Evolutionary conservation across 2,329 filamentous ascomycete species (phyloP), one percentile per base, ranked within the genome.

Genomic region (Hypoxylon sp.): DNA sequence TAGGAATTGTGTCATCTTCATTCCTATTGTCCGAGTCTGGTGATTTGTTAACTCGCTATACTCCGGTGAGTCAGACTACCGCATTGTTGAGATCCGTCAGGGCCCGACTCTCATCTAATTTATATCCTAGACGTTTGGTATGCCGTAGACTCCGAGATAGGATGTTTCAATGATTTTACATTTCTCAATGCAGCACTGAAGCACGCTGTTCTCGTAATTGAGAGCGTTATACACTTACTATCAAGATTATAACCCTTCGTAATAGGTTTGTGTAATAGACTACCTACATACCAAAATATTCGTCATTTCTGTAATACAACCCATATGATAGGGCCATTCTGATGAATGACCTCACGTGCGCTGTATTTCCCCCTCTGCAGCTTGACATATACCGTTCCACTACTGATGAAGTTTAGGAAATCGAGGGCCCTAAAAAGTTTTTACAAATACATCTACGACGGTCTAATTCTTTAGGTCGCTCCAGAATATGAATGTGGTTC

Each of bases 121-220:
- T 53, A 21, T 21, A 36, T 49, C 32, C 28, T n/a, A 36, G 50
- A n/a, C 51, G 19, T n/a, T 25, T 36, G 11, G 14, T 21, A 11
- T 17, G 14, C 32, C 38, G 17, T 10, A 55, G 11, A 6, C 59
- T 56, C 63, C 53, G 59, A 63, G 17, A 63, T 67, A 67, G 63
- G 59, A 63, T 46, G 23, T 49, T 45, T 46, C 48, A 50, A 23
- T n/a, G 34, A 49, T 17, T 34, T 11, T 25, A 25, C 28, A 58
- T 46, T 28, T 28, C 11, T 2, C 10, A 38, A 51, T 51, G 28
- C 36, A 2, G 46, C 36, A 38, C 14, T 23, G 9, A 14, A 32
- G 28, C 2, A 17, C 2, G n/a, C 38, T 21, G 3, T 10, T 43
- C 38, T 10, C 17, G 17, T 41, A 41, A 49, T 49, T 28, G 45